These are phyloP conservation scores for Dactylella cylindrospora DNA, from an alignment of 2,329 filamentous ascomycete genomes.

Conservation along the genomic window DNA sequence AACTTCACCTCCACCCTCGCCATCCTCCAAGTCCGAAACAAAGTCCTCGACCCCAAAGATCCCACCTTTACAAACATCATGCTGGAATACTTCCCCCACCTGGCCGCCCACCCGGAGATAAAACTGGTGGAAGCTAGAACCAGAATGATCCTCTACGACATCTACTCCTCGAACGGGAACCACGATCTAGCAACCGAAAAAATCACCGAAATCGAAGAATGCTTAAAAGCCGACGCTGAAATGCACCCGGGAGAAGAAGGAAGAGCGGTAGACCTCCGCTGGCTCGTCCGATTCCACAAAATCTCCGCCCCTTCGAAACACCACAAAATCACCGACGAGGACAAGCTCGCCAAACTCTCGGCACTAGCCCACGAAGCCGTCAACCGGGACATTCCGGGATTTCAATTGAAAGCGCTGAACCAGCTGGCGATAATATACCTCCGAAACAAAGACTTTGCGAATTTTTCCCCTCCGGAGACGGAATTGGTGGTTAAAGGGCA, in stretches of 20 bases:
- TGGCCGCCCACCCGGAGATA: slow-evolving; percentile 34
- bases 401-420: slow-evolving; percentile 25
- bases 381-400: slow-evolving; percentile 33
- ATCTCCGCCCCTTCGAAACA: slow-evolving; percentile 12
- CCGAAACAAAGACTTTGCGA: slow-evolving; percentile 19
- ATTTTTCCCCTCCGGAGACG: slow-evolving; percentile 28
- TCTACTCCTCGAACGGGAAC: slow-evolving; percentile 20
- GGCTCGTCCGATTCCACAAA: slow-evolving; percentile 38
- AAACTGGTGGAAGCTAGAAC: slow-evolving; percentile 34
- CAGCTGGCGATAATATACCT: slow-evolving; percentile 30
- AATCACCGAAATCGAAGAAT: slow-evolving; percentile 25
- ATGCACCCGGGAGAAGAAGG: slow-evolving; percentile 40
- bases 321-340: slow-evolving; percentile 25
- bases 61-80: slow-evolving; percentile 42
- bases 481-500: slow-evolving; percentile 41
- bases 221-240: slow-evolving; percentile 21
- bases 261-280: slow-evolving; percentile 29
- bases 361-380: slow-evolving; percentile 36
- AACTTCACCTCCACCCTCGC: slow-evolving; percentile 37
- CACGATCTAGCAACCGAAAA: slow-evolving; percentile 28
- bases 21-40: slow-evolving; percentile 32
- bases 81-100: slow-evolving; percentile 40
- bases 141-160: slow-evolving; percentile 24
- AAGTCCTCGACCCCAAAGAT: slow-evolving; percentile 35
- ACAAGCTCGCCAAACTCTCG: slow-evolving; percentile 34